A percentile compares a stretch with the other conserved stretches of the same genome.
Evolutionary conservation across 1,284 basidiomycete species (phyloP).

Genomic region (Apiotrichum porosum): DNA sequence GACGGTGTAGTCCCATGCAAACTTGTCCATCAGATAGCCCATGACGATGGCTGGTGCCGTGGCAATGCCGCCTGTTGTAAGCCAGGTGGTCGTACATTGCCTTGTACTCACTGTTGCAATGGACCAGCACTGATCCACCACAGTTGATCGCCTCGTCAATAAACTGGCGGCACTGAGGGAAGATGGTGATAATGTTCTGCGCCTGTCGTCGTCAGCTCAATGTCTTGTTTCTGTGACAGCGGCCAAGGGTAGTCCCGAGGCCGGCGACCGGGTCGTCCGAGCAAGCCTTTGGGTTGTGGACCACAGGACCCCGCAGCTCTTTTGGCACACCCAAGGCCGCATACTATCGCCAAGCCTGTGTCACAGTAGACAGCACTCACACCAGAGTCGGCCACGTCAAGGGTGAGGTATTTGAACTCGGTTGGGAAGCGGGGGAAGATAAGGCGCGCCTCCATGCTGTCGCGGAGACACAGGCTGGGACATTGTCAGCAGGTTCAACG

Average conservation of each 20-base stretch:
- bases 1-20: constrained; percentile 67
- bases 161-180: constrained; percentile 64
- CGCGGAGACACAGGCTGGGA: constrained; percentile 76
- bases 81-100: not conserved
- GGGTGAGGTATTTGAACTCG: constrained; percentile 68
- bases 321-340: too few relatives aligned
- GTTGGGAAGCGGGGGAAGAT: constrained; percentile 80
- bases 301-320: too few relatives aligned
- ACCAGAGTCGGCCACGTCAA: constrained; percentile 85
- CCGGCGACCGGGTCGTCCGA: too few relatives aligned
- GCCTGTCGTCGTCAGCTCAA: constrained; percentile 52
- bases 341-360: too few relatives aligned
- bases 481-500: too few relatives aligned
- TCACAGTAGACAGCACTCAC: too few relatives aligned
- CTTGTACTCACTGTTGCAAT: constrained; percentile 70
- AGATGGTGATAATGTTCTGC: constrained; percentile 75
- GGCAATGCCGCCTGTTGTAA: constrained; percentile 68
- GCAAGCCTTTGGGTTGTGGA: too few relatives aligned
- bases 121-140: constrained; percentile 76
- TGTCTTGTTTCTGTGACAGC: too few relatives aligned
- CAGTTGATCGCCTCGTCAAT: constrained; percentile 65
- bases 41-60: constrained; percentile 82
- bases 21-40: constrained; percentile 85
- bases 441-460: constrained; percentile 78
- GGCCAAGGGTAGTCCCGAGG: too few relatives aligned